Base-by-base conservation (phyloP, 305 asterid species). In the Fraxinus nigra region DNA sequence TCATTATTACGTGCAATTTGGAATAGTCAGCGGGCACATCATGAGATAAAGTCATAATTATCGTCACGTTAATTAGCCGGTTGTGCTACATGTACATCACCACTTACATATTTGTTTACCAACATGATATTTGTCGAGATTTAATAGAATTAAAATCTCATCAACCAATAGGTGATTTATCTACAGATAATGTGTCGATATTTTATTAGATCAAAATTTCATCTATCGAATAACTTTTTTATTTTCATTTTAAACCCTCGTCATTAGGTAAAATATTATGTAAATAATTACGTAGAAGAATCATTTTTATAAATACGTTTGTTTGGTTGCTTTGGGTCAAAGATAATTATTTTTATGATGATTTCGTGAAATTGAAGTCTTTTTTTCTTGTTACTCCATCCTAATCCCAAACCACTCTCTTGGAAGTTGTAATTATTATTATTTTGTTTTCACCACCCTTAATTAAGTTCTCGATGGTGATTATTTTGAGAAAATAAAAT, bases 301-400 rank as follows among this genome's bases (percentile, higher is more conserved):
- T 1, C 51, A 2, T 40, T 40, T 10, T 40, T 40, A 43, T 14
- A 69, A 69, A 30, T 13, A 16, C 22, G 1, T 32, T 18, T 28
- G 20, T 20, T 69, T 28, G 18, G 75, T 32, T 69, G 24, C 75
- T 69, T 69, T 28, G 75, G 3, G 24, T 32, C 22, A 28, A 69
- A 30, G 75, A 69, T 30, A 69, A 30, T 86, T 82, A 72, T 82
- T 79, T 38, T 33, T 63, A 79, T 84, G 84, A 86, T 84, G 76
- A 81, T 84, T 84, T 69, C 86, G 78, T 81, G 10, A 76, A 76
- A 77, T 43, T 48, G 37, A 81, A 82, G 84, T 61, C 84, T 75
- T 83, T 79, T 59, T 81, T 76, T 56, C 72, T 80, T 76, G 84
- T 86, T 79, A 70, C 79, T 75, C 79, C 30, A 59, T 79, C 80